These are phyloP conservation scores for Stachybotrys echinatus DNA, from an alignment of 2,329 filamentous ascomycete species.

Conservation along the genomic window DNA sequence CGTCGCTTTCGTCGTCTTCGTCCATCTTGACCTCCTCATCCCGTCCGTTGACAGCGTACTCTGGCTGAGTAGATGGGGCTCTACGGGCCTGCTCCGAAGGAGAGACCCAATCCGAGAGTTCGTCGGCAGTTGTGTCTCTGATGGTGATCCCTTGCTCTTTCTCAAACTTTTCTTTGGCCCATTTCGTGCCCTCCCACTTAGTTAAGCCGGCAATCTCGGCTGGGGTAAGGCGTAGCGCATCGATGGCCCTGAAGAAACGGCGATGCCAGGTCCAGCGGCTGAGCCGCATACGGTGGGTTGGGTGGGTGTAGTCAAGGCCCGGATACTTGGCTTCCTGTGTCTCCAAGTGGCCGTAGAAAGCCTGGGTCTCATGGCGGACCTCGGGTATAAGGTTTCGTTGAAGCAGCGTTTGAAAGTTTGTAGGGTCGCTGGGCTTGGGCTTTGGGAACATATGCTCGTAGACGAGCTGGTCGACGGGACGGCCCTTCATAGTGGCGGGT, in stretches of 20 bases:
- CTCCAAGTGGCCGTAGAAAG: slow-evolving; percentile 74
- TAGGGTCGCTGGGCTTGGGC: slow-evolving; percentile 61
- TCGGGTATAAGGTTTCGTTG: slow-evolving; percentile 68
- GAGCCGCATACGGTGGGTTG: slow-evolving; percentile 71
- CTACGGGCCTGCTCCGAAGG: slow-evolving; percentile 13
- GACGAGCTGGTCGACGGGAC: slow-evolving; percentile 65
- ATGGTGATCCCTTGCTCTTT: slow-evolving; percentile 67
- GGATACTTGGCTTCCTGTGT: slow-evolving; percentile 78
- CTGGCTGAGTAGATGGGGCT: neutral
- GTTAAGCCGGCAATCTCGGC: slow-evolving; percentile 67
- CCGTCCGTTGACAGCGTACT: neutral
- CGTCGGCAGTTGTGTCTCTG: slow-evolving; percentile 65
- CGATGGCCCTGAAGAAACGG: slow-evolving; percentile 71
- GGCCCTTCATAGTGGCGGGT: slow-evolving; percentile 59
- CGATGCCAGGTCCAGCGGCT: slow-evolving; percentile 72
- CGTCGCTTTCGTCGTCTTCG: slow-evolving; percentile 47
- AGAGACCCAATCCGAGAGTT: slow-evolving; percentile 53
- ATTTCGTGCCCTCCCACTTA: slow-evolving; percentile 78
- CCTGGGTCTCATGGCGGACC: slow-evolving; percentile 72
- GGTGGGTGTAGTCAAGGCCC: slow-evolving; percentile 71
- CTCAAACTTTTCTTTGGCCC: slow-evolving; percentile 78
- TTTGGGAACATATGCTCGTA: slow-evolving; percentile 70
- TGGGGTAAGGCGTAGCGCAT: slow-evolving; percentile 61
- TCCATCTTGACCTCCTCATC: slow-evolving; percentile 27
- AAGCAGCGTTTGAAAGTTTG: slow-evolving; percentile 65